phyloP scores from a whole-genome alignment of 352 stramenopile species.

The Pythium oligandrum region DNA sequence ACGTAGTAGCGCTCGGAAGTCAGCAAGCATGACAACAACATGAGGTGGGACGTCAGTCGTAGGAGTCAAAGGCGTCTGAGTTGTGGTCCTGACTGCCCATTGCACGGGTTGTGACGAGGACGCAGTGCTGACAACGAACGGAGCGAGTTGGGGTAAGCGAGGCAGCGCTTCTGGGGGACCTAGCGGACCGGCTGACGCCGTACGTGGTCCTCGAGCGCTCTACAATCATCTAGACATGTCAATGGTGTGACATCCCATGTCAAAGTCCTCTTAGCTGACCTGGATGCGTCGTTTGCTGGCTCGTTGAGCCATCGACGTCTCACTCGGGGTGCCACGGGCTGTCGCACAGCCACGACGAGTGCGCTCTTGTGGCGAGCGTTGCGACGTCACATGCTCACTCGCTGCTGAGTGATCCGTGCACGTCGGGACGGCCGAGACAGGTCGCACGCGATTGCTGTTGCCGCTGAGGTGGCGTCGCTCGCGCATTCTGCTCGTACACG shows the following conservation, averaged over 20 bases:
- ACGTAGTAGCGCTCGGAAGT: conserved; percentile 36
- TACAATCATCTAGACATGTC: conserved; percentile 1
- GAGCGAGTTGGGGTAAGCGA: no score
- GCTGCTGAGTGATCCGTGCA: no score
- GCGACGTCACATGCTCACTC: no score
- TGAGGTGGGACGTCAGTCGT: neutral
- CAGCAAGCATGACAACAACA: conserved; percentile 14
- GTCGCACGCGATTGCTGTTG: conserved; percentile 32
- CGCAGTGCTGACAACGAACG: no score
- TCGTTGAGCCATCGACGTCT: neutral
- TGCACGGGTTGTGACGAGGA: conserved; percentile 12
- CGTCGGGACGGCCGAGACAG: no score
- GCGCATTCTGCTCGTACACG: conserved; percentile 18
- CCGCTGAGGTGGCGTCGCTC: conserved; percentile 47
- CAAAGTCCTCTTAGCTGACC: neutral
- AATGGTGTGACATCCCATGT: no score
- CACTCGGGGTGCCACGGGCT: conserved; percentile 1
- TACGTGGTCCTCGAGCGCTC: conserved; percentile 12
- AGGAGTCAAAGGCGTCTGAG: neutral
- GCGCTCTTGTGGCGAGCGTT: no score
- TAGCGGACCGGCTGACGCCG: neutral
- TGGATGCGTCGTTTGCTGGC: conserved; percentile 10
- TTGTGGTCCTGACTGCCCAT: conserved; percentile 31
- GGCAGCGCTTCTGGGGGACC: no score
- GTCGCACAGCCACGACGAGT: neutral